Evolutionary conservation across 768 basidiomycete genomes (phyloP).

Genomic region (Pleurotus salmoneostramineus): DNA sequence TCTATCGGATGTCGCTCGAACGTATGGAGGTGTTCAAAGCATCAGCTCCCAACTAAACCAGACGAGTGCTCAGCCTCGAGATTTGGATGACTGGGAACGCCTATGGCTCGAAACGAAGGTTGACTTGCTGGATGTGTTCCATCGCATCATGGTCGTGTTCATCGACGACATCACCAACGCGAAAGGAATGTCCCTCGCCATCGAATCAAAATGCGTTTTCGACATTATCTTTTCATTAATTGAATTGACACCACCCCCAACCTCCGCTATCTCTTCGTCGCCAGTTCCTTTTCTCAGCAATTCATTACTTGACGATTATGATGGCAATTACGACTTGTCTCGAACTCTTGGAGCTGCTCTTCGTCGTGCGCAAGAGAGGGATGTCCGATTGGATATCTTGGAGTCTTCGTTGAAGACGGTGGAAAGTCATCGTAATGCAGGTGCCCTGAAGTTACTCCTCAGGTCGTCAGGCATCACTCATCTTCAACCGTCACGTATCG

Average conservation of each 20-base stretch:
- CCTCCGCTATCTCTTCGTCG: conserved; percentile 16
- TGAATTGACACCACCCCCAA: conserved; percentile 29
- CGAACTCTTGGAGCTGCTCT: conserved; percentile 43
- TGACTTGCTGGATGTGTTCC: conserved; percentile 65
- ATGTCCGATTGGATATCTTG: conserved; percentile 54
- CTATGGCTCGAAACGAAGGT: conserved; percentile 75
- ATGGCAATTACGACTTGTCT: conserved; percentile 59
- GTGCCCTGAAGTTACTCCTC: conserved; percentile 61
- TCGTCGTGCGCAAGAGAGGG: conserved; percentile 43
- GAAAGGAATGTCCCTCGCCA: conserved; percentile 37
- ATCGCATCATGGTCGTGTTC: conserved; percentile 48
- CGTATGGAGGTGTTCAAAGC: conserved; percentile 52
- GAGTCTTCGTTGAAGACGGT: conserved; percentile 46
- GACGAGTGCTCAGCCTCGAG: conserved; percentile 18
- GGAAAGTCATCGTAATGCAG: conserved; percentile 36
- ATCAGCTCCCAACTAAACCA: conserved; percentile 22
- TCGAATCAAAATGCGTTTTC: conserved; percentile 50
- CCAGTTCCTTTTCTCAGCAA: conserved; percentile 62
- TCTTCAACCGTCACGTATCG: not conserved
- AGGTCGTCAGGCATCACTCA: conserved; percentile 46
- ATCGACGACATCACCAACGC: conserved; percentile 42
- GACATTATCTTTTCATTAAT: conserved; percentile 58
- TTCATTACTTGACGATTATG: conserved; percentile 68
- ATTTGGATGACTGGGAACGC: conserved; percentile 62
- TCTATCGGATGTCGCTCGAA: conserved; percentile 47